Evolutionary conservation across 2,329 filamentous ascomycete genomes (phyloP).

Genomic region (Monosporascus sp.): DNA sequence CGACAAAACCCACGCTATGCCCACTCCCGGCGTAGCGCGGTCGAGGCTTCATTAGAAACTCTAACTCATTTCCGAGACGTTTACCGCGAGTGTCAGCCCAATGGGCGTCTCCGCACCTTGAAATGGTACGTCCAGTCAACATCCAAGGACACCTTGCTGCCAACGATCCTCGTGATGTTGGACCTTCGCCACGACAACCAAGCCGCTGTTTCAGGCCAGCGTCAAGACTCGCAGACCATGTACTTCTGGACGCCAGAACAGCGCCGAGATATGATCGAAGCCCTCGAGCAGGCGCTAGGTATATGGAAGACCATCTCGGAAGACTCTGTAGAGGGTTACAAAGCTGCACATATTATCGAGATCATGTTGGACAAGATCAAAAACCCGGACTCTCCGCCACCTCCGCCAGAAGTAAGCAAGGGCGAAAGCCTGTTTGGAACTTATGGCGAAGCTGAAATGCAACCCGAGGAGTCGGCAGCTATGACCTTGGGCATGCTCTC

Average conservation of each 20-base stretch:
- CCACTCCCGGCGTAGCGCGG: conserved; percentile 76
- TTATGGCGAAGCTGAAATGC: conserved; percentile 22
- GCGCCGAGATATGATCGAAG: conserved; percentile 68
- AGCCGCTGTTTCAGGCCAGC: conserved; percentile 35
- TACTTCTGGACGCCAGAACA: conserved; percentile 55
- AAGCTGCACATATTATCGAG: conserved; percentile 73
- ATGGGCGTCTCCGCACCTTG: conserved; percentile 65
- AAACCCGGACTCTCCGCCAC: conserved; percentile 31
- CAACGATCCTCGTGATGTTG: conserved; percentile 76
- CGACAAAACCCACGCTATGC: conserved; percentile 74
- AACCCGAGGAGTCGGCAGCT: conserved; percentile 36
- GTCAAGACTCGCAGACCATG: conserved; percentile 37
- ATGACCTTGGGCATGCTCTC: conserved; percentile 40
- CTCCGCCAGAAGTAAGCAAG: conserved; percentile 8
- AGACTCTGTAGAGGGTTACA: conserved; percentile 82
- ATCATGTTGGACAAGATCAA: conserved; percentile 80
- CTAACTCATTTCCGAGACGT: conserved; percentile 73
- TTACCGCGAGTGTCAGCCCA: conserved; percentile 66
- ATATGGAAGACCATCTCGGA: conserved; percentile 80
- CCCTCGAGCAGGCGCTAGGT: conserved; percentile 64
- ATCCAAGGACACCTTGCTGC: conserved; percentile 79
- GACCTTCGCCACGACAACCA: conserved; percentile 70
- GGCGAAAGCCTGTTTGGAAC: conserved; percentile 21
- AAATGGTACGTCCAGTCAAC: conserved; percentile 75
- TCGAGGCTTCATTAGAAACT: conserved; percentile 81